These are phyloP conservation scores for Salix dunnii DNA, from an alignment of 345 rosid genomes.

Conservation along the genomic window DNA sequence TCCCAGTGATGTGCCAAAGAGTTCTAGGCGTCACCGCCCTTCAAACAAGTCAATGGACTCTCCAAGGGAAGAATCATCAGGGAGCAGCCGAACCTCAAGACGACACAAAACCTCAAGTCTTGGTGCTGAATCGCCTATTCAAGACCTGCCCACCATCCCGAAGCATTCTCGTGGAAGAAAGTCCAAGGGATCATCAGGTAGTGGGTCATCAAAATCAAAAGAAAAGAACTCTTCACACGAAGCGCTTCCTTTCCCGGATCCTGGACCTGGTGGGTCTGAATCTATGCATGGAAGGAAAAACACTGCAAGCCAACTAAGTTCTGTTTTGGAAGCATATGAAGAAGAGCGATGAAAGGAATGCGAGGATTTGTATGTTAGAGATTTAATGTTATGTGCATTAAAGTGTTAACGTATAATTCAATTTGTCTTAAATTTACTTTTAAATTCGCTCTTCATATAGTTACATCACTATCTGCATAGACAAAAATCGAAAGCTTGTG, in stretches of 20 bases:
- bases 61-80: conserved; percentile 15
- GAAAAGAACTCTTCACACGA: conserved; percentile 12
- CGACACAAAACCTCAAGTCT: conserved; percentile 6
- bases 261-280: conserved; percentile 14
- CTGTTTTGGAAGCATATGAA: conserved; percentile 23
- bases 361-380: neutral
- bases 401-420: neutral
- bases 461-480: neutral
- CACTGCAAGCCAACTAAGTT: conserved; percentile 16
- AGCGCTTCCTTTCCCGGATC: conserved; percentile 4
- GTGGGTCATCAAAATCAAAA: conserved; percentile 13
- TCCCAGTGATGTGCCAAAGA: conserved; percentile 36
- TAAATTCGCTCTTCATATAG: neutral
- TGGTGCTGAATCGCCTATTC: conserved; percentile 15
- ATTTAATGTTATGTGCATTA: neutral
- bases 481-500: neutral
- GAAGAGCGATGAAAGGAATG: conserved; percentile 11
- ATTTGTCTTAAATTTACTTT: neutral
- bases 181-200: conserved; percentile 10
- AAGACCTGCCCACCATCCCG: conserved; percentile 18
- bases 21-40: conserved; percentile 31
- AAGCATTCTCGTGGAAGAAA: conserved; percentile 24
- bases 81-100: conserved; percentile 1
- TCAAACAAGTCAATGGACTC: conserved; percentile 30
- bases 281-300: neutral